Evolutionary conservation across 345 rosid species (phyloP), one percentile per base, ranked within the genome.

Genomic region (Corymbia maculata): DNA sequence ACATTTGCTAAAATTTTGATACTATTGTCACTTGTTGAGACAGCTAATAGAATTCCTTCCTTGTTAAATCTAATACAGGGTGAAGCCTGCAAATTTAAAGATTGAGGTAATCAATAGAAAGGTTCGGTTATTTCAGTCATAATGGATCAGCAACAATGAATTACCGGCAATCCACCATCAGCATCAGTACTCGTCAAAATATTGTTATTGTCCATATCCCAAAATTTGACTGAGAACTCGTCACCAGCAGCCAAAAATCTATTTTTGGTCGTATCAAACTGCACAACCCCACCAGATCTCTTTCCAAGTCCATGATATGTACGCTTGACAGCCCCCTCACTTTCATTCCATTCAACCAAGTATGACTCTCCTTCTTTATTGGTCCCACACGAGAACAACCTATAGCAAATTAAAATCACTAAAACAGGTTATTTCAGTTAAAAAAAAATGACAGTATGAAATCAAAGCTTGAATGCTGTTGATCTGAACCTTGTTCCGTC

Each of bases 311-410:
- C 98, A 87, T 53, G 89, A 91, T 94, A 96, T 7, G 91, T 79
- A 16, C 95, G 93, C 91, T 93, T 96, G 64, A 96, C 95, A 87
- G 94, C 92, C 88, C 97, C 96, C 94, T 95, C 97, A 89, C 97
- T 96, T 93, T 96, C 96, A 93, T 96, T 95, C 98, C 98, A 96
- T 87, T 96, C 98, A 94, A 96, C 98, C 89, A 96, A 88, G 93
- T 85, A 91, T 52, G 98, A 96, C 84, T 96, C 97, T 86, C 97
- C 96, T 88, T 93, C 98, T 92, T 96, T 96, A 88, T 92, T 96
- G 85, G 98, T 95, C 88, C 97, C 98, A 86, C 96, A 96, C 28
- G 97, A 96, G 92, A 96, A 96, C 90, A 96, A 90, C 93, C 97
- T 97, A 87, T 24, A 86, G n/a, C 57, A 30, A 52, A 36, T 52